These are phyloP conservation scores for Dryas integrifolia DNA, from an alignment of 331 rosid species.

Conservation along the genomic window DNA sequence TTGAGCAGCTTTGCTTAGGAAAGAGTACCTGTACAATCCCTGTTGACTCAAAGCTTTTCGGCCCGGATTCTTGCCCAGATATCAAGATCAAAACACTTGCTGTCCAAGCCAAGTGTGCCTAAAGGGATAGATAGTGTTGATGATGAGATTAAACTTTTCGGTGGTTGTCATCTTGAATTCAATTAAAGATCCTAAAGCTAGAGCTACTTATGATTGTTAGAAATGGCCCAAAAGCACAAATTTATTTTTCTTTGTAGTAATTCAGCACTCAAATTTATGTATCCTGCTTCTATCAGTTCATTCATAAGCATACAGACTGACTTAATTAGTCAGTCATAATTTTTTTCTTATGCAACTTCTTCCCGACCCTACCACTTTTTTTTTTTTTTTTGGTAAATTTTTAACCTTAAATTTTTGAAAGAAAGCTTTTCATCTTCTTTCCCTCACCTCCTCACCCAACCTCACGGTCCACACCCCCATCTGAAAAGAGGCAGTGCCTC, in stretches of 20 bases:
- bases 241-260: neutral
- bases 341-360: neutral
- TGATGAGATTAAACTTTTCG: neutral
- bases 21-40: slow-evolving; percentile 43
- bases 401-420: too few relatives aligned
- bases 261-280: neutral
- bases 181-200: slow-evolving; percentile 14
- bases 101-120: slow-evolving; percentile 52
- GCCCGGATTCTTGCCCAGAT: slow-evolving; percentile 36
- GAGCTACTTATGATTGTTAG: neutral
- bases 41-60: slow-evolving; percentile 34
- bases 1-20: slow-evolving; percentile 60
- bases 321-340: neutral
- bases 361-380: neutral
- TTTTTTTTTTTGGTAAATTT: too few relatives aligned
- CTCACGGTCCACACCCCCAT: too few relatives aligned
- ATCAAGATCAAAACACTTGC: slow-evolving; percentile 42
- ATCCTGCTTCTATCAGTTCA: neutral
- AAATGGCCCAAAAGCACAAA: neutral
- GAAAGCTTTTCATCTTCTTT: too few relatives aligned
- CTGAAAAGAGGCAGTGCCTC: too few relatives aligned
- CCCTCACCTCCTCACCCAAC: too few relatives aligned
- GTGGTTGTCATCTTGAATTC: neutral
- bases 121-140: neutral
- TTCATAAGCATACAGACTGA: neutral